Conservation (phyloP, 805 yeast genomes). For the fission yeast (Schizosaccharomyces pombe) region DNA sequence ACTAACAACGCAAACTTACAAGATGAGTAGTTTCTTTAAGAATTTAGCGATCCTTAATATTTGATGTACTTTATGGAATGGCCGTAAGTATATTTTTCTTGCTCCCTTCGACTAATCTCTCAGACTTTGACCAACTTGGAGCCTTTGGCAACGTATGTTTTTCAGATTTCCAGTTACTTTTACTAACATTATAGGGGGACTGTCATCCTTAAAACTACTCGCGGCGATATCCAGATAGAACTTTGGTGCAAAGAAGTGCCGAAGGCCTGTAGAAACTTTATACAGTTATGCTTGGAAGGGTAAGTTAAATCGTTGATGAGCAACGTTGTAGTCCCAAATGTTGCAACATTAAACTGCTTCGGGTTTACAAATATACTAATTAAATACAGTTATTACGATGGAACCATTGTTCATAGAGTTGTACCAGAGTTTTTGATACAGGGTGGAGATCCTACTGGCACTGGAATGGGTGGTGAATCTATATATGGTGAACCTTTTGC, state of each 20-base stretch:
- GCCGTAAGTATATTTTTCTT: not conserved
- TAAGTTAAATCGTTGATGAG: not conserved
- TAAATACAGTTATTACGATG: slow-evolving; percentile 14
- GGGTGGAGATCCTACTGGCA: slow-evolving; percentile 18
- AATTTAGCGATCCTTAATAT: too few species aligned
- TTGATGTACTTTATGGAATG: too few species aligned
- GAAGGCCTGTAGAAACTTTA: slow-evolving; percentile 22
- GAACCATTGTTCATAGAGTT: slow-evolving; percentile 15
- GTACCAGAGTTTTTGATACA: slow-evolving; percentile 17
- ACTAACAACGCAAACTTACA: too few species aligned
- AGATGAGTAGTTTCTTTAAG: too few species aligned
- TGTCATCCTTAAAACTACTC: not conserved
- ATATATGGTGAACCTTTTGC: slow-evolving; percentile 10
- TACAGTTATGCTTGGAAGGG: slow-evolving; percentile 21
- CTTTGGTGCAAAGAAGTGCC: slow-evolving; percentile 53
- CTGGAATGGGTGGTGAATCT: slow-evolving; percentile 13
- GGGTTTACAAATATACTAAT: too few species aligned
- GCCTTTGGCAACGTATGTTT: slow-evolving; percentile 1
- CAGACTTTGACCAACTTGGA: not conserved
- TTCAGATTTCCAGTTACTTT: not conserved
- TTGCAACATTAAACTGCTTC: too few species aligned
- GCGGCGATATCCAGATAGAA: slow-evolving; percentile 26
- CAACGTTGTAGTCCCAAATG: too few species aligned
- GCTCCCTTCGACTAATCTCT: not conserved
- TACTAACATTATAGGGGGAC: not conserved